Conservation (phyloP, 257 asterid species). For the Eucommia ulmoides region DNA sequence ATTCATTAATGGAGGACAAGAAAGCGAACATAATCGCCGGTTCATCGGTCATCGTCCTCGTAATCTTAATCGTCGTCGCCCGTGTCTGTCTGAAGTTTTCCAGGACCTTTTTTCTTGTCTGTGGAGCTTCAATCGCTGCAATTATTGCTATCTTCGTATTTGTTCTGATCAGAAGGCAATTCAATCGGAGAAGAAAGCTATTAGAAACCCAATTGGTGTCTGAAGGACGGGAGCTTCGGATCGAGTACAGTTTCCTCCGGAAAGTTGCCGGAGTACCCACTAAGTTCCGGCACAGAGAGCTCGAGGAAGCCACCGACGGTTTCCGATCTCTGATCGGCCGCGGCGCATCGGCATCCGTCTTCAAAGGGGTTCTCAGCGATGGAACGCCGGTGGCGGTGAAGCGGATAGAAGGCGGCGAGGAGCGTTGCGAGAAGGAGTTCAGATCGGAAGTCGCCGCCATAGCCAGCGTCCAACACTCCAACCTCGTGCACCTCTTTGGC, state of each 20-base stretch:
- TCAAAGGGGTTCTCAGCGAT: conserved; percentile 48
- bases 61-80: conserved; percentile 27
- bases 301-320: conserved; percentile 60
- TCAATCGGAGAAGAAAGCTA: conserved; percentile 18
- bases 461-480: conserved; percentile 69
- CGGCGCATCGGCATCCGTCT: conserved; percentile 58
- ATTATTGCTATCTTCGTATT: conserved; percentile 28
- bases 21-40: conserved; percentile 30
- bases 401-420: conserved; percentile 66
- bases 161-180: conserved; percentile 25
- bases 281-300: conserved; percentile 52
- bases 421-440: conserved; percentile 49
- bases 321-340: conserved; percentile 44
- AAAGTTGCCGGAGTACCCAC: conserved; percentile 78
- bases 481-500: conserved; percentile 65
- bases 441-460: conserved; percentile 71
- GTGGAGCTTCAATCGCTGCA: conserved; percentile 52
- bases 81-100: conserved; percentile 34
- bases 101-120: conserved; percentile 34
- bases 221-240: conserved; percentile 60
- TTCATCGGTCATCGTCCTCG: conserved; percentile 19
- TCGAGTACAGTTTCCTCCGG: conserved; percentile 70
- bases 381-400: conserved; percentile 61
- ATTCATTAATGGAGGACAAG: conserved; percentile 39
- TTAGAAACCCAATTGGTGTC: conserved; percentile 35